A percentile compares a stretch with the other conserved stretches of the same genome.
phyloP scores from a whole-genome alignment of 2,329 filamentous ascomycete species.

The Pseudogymnoascus sp. region DNA sequence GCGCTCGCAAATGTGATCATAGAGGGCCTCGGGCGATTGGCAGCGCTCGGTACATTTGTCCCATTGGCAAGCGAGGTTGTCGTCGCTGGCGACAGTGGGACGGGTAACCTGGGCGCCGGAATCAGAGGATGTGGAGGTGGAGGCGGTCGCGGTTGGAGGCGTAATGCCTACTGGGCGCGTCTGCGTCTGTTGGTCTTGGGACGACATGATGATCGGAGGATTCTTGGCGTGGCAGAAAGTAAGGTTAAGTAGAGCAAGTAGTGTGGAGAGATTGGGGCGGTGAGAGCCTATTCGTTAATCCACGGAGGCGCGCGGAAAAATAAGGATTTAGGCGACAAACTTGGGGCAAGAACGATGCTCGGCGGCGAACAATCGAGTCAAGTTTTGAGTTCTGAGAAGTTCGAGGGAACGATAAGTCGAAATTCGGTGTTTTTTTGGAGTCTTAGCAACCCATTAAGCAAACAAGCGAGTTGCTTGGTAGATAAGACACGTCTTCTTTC shows the following conservation, averaged over 20 bases:
- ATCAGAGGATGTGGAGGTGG: slow-evolving; percentile 13
- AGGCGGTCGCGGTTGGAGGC: slow-evolving; percentile 9
- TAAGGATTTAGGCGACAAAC: background rate
- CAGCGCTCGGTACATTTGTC: slow-evolving; percentile 33
- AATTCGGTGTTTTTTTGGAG: background rate
- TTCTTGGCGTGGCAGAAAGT: background rate
- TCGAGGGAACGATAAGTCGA: background rate
- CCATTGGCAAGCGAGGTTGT: slow-evolving; percentile 35
- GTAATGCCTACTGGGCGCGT: background rate
- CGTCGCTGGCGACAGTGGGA: slow-evolving; percentile 22
- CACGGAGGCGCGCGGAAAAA: background rate
- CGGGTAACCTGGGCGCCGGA: slow-evolving; percentile 17
- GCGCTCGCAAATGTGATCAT: slow-evolving; percentile 92
- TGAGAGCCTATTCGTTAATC: background rate
- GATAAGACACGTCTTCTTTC: background rate
- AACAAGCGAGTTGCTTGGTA: background rate
- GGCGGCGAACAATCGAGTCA: background rate
- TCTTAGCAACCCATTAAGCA: background rate
- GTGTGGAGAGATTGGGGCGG: background rate
- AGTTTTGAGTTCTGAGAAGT: background rate
- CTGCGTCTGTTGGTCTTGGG: slow-evolving; percentile 1
- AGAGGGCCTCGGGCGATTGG: slow-evolving; percentile 32
- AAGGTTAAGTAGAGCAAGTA: background rate
- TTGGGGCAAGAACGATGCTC: background rate
- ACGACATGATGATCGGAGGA: slow-evolving; percentile 1